A percentile compares a stretch with the other conserved stretches of the same genome.
Conservation (phyloP, 257 asterid genomes). For the Nicotiana undulata region DNA sequence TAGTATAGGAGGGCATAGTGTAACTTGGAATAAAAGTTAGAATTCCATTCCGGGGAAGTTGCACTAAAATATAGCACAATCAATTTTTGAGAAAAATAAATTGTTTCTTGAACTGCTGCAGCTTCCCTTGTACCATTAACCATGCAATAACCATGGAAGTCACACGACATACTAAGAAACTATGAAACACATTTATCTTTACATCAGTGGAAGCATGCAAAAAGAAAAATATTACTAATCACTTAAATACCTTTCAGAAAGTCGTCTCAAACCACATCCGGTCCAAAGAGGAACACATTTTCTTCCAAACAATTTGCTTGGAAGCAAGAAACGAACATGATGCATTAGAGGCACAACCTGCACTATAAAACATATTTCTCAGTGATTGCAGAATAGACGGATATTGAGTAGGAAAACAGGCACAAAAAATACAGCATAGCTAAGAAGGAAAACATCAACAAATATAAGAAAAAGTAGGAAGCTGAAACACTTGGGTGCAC, state of each 20-base stretch:
- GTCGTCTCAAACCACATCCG: conserved; percentile 2
- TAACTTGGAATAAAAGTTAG: background rate
- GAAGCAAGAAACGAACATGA: conserved; percentile 7
- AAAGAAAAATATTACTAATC: background rate
- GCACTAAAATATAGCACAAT: background rate
- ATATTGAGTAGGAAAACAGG: background rate
- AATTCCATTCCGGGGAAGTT: background rate
- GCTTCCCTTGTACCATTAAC: background rate
- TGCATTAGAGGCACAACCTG: conserved; percentile 26
- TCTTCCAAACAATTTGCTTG: conserved; percentile 11
- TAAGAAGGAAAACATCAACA: background rate
- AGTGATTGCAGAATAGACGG: background rate
- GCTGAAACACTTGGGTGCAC: background rate
- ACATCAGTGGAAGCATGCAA: background rate
- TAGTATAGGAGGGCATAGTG: background rate
- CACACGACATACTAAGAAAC: background rate
- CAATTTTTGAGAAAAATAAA: background rate
- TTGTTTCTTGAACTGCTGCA: background rate
- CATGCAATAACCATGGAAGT: background rate
- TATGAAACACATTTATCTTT: background rate
- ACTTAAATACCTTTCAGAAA: conserved; percentile 10
- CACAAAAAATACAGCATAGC: background rate
- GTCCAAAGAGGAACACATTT: conserved; percentile 11
- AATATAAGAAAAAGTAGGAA: background rate
- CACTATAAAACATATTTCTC: conserved; percentile 7